Base-by-base conservation (phyloP, 2,329 filamentous ascomycete species). In the Zalaria sp. region DNA sequence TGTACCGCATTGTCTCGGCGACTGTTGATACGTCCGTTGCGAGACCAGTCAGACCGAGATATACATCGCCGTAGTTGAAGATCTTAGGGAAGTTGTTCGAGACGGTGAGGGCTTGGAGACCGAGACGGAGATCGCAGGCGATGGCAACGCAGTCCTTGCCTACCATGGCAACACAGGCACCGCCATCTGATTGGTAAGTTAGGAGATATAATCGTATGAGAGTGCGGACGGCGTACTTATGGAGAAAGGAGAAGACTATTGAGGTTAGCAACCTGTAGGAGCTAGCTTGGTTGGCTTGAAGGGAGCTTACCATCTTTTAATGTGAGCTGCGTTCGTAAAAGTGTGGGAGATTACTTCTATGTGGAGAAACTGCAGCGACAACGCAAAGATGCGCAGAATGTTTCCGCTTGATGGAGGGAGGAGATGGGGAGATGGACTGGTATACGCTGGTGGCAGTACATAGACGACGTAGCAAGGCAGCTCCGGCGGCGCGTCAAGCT, bases 11-110 rank as follows among this genome's bases (percentile, higher is more conserved):
- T 53, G 96, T 81, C 68, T 98, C 89, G 56, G 81, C 83, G 53
- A 98, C 89, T 53, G 89, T 96, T 50, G 77, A 77, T 50, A 98
- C 87, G 63, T 98, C 91, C 54, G 91, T 98, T 47, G 91, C 91
- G 40, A 98, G 83, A 43, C 91, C 91, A 4, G 91, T 96, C 47
- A 98, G 79, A 43, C 91, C 91, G 31, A 98, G 83, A 67, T 93
- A 95, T 56, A 91, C 85, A 59, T 89, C 85, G 51, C 86, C 87
- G 74, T 93, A 96, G 65, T 82, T 79, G 79, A 96, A 96, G 73
- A 98, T 85, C 74, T 98, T 98, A 71, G 91, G 91, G 74, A 96
- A 96, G 81, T 96, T 91, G 80, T 98, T 98, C 64, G 87, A 95
- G 46, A 98, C 84, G 49, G 91, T 98, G 60, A 98, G 75, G 59